Conservation (phyloP, 2,329 filamentous ascomycete species). For the Colletotrichum sp. region DNA sequence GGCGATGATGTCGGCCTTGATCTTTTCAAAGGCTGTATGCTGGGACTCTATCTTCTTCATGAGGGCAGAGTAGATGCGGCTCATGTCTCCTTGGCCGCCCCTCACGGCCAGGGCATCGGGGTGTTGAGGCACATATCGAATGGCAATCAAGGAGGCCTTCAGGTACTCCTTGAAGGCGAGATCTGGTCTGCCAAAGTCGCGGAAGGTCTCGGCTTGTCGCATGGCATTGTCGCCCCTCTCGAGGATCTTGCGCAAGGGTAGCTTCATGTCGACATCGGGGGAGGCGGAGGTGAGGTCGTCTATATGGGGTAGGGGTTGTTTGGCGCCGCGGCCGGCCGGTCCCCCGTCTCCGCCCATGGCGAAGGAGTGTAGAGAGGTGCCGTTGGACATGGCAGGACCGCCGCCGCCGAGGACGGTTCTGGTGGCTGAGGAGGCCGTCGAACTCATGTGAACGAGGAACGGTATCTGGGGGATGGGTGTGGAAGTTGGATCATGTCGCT, state of each 20-base stretch:
- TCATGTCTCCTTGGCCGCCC: conserved; percentile 54
- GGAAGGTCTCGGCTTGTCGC: conserved; percentile 64
- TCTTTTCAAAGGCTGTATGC: conserved; percentile 56
- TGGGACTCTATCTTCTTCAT: conserved; percentile 55
- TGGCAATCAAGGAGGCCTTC: conserved; percentile 77
- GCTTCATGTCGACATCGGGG: conserved; percentile 51
- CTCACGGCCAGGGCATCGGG: conserved; percentile 73
- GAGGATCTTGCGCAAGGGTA: conserved; percentile 59
- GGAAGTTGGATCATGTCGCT: conserved; percentile 18
- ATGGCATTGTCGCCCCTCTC: conserved; percentile 58
- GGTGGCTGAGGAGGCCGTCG: conserved; percentile 18
- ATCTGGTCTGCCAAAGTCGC: conserved; percentile 72
- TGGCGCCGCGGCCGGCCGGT: conserved; percentile 26
- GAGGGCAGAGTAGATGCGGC: conserved; percentile 54
- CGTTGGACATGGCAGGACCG: conserved; percentile 13
- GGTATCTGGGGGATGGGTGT: background rate
- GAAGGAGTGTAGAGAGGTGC: conserved; percentile 16
- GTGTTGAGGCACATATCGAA: conserved; percentile 78
- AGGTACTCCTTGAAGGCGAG: conserved; percentile 85
- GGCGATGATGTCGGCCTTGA: conserved; percentile 65
- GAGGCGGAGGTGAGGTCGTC: conserved; percentile 55
- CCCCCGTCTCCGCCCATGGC: conserved; percentile 17
- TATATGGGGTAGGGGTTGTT: conserved; percentile 54
- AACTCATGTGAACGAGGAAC: conserved; percentile 17
- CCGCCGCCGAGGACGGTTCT: conserved; percentile 21